Conservation (phyloP, 1,284 basidiomycete species). For the Microbotryum intermedium region DNA sequence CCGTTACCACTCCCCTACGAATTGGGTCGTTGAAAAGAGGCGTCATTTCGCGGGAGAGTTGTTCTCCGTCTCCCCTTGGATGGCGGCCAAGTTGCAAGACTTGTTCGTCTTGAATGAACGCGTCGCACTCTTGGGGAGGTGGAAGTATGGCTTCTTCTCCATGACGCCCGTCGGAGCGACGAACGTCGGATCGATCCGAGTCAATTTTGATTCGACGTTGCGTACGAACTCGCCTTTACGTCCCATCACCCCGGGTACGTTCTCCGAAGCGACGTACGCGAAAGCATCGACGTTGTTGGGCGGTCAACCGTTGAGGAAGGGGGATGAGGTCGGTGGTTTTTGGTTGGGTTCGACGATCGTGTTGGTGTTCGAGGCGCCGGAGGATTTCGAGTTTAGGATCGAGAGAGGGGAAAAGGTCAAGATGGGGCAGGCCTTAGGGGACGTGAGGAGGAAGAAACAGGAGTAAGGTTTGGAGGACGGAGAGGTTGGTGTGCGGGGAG, state of each 20-base stretch:
- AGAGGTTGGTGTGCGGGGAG: too few relatives aligned
- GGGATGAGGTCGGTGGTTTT: conserved; percentile 97
- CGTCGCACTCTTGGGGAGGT: conserved; percentile 89
- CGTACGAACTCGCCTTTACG: conserved; percentile 70
- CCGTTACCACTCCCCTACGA: conserved; percentile 88
- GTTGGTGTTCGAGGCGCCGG: conserved; percentile 90
- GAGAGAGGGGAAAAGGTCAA: conserved; percentile 75
- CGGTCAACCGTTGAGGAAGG: conserved; percentile 77
- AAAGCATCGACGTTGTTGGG: conserved; percentile 68
- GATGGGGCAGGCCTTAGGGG: conserved; percentile 62
- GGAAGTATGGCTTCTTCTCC: conserved; percentile 91
- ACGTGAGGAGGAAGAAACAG: conserved; percentile 17
- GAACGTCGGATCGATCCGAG: conserved; percentile 91
- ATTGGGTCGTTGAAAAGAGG: conserved; percentile 94
- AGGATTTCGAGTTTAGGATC: conserved; percentile 70
- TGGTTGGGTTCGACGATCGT: conserved; percentile 92
- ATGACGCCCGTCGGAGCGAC: conserved; percentile 98
- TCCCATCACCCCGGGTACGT: conserved; percentile 72
- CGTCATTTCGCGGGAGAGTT: conserved; percentile 92
- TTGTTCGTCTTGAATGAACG: conserved; percentile 96
- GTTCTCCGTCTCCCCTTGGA: conserved; percentile 93
- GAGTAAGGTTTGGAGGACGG: background rate
- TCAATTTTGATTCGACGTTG: conserved; percentile 89
- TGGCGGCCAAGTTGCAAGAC: conserved; percentile 84
- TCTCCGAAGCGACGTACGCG: conserved; percentile 82